phyloP scores from a whole-genome alignment of 2,329 filamentous ascomycete genomes.

The Pseudogymnoascus sp. region DNA sequence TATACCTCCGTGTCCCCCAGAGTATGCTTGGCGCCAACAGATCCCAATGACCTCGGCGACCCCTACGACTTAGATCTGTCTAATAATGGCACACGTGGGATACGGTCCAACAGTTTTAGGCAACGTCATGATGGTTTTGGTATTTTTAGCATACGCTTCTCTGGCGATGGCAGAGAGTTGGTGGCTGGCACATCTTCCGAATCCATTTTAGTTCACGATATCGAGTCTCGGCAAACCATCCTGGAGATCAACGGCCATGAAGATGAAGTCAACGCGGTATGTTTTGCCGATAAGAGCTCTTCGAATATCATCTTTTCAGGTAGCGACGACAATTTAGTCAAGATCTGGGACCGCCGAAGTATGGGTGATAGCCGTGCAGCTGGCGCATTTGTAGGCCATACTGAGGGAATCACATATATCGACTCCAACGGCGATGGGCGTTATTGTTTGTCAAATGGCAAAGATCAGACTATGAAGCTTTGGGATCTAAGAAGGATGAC shows the following conservation, averaged over 20 bases:
- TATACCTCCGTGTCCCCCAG: constrained; percentile 82
- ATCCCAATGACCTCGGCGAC: constrained; percentile 72
- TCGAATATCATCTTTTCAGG: constrained; percentile 95
- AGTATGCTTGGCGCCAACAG: constrained; percentile 80
- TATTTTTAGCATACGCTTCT: constrained; percentile 90
- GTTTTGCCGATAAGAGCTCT: constrained; percentile 80
- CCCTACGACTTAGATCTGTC: constrained; percentile 72
- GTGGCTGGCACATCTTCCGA: constrained; percentile 78
- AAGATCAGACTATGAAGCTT: constrained; percentile 94
- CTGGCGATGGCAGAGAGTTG: constrained; percentile 81
- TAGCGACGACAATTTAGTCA: constrained; percentile 87
- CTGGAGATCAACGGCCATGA: constrained; percentile 71
- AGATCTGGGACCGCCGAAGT: constrained; percentile 91
- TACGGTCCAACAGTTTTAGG: not conserved
- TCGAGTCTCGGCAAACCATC: constrained; percentile 69
- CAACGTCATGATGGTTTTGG: constrained; percentile 38
- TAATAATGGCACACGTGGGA: constrained; percentile 34
- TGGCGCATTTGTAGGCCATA: constrained; percentile 59
- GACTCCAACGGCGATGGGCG: constrained; percentile 63
- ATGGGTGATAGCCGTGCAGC: constrained; percentile 74
- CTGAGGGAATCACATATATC: constrained; percentile 60
- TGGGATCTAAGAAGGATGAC: constrained; percentile 90
- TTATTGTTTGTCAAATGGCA: constrained; percentile 89
- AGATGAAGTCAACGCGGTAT: constrained; percentile 93
- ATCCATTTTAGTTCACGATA: constrained; percentile 83